Conservation (phyloP, 2,329 filamentous ascomycete species). For the Fusarium annulatum region DNA sequence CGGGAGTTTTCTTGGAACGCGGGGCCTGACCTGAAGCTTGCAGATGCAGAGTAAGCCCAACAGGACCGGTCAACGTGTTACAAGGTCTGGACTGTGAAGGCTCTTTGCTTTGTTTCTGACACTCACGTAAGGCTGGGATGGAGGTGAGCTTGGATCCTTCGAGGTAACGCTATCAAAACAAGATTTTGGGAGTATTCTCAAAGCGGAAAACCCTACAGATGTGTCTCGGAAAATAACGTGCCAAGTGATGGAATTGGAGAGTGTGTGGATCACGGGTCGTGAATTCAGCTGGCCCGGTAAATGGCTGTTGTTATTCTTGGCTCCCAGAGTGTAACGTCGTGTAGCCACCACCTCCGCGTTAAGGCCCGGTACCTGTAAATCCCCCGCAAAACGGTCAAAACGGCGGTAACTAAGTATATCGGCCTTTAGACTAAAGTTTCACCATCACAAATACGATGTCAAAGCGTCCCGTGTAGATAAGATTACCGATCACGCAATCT, state of each 20-base stretch:
- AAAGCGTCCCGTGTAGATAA: neutral
- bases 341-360: neutral
- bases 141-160: neutral
- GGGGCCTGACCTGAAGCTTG: conserved; percentile 8
- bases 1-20: neutral
- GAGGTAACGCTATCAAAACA: neutral
- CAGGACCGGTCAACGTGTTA: conserved; percentile 16
- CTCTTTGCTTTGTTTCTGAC: neutral
- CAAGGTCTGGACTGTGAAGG: neutral
- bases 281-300: neutral
- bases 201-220: neutral
- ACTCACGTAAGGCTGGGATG: conserved; percentile 1
- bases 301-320: neutral
- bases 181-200: neutral
- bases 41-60: conserved; percentile 10
- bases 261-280: neutral
- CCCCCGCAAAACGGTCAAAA: neutral
- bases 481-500: conserved; percentile 9
- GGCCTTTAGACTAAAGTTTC: neutral
- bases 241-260: neutral
- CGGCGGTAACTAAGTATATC: neutral
- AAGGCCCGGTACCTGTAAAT: conserved; percentile 10
- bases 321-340: neutral
- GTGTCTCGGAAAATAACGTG: neutral
- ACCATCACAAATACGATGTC: neutral